Conservation (phyloP, 345 rosid genomes). For the Erysimum cheiranthoides region DNA sequence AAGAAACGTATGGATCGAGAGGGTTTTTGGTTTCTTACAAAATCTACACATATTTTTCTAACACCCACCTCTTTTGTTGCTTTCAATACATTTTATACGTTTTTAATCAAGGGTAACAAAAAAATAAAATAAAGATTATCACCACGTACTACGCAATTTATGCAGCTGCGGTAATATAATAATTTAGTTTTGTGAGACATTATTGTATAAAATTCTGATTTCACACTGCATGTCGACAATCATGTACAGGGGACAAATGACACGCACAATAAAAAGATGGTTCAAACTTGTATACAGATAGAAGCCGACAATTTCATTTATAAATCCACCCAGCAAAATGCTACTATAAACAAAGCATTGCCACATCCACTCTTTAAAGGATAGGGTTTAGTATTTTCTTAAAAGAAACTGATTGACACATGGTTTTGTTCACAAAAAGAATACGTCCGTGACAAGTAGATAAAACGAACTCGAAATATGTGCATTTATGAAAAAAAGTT, state of each 20-base stretch:
- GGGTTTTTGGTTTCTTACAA: constrained; percentile 13
- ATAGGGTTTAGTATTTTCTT: neutral
- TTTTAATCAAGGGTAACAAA: neutral
- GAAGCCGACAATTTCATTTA: neutral
- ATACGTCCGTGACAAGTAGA: constrained; percentile 26
- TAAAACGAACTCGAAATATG: constrained; percentile 17
- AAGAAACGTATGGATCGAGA: constrained; percentile 23
- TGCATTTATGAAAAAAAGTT: constrained; percentile 25
- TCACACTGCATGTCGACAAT: neutral
- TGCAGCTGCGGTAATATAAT: neutral
- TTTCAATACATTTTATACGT: neutral
- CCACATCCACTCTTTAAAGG: neutral
- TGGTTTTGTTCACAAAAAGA: constrained; percentile 19
- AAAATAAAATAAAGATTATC: neutral
- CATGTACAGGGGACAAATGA: neutral
- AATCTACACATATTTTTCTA: constrained; percentile 8
- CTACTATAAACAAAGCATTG: neutral
- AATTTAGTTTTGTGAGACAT: neutral
- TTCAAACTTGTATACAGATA: neutral
- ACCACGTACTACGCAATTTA: neutral
- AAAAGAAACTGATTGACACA: constrained; percentile 13
- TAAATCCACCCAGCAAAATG: neutral
- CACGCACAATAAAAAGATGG: neutral
- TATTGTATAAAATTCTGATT: neutral
- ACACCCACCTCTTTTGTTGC: constrained; percentile 27